phyloP scores from a whole-genome alignment of 306 rosid species.

The Glycyrrhiza uralensis region DNA sequence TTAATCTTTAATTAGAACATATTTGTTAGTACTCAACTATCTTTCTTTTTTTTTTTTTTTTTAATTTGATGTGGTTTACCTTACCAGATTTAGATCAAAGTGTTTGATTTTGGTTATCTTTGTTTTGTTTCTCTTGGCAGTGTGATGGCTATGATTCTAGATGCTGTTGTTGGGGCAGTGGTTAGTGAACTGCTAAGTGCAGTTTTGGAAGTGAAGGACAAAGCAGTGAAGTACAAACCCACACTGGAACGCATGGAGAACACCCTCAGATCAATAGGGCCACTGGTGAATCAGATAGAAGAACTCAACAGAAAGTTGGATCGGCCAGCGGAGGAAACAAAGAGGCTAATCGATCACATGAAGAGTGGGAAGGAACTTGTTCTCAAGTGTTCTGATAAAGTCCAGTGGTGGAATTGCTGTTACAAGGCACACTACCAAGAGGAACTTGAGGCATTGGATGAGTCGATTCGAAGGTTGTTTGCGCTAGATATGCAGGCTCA shows the following conservation, averaged over 20 bases:
- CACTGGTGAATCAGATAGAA: conserved; percentile 26
- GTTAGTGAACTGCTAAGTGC: conserved; percentile 20
- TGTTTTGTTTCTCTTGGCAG: neutral
- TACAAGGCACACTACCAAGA: conserved; percentile 21
- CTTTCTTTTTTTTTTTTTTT: neutral
- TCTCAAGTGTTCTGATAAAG: conserved; percentile 21
- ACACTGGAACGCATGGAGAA: conserved; percentile 5
- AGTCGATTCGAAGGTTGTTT: conserved; percentile 10
- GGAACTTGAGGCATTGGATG: conserved; percentile 34
- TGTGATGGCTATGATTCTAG: conserved; percentile 34
- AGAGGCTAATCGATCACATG: conserved; percentile 7
- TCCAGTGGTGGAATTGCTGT: conserved; percentile 33
- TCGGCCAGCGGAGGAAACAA: conserved; percentile 2
- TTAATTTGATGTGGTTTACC: too few relatives aligned
- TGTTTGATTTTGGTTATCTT: neutral
- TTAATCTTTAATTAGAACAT: too few relatives aligned
- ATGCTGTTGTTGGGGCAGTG: conserved; percentile 14
- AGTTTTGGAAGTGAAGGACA: conserved; percentile 6
- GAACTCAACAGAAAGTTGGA: conserved; percentile 21
- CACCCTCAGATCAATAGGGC: conserved; percentile 16
- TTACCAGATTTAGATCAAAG: neutral
- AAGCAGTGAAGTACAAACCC: conserved; percentile 22
- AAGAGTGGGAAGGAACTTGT: conserved; percentile 30
- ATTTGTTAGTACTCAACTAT: neutral
- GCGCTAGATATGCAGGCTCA: conserved; percentile 10